Evolutionary conservation across 768 basidiomycete genomes (phyloP).

Genomic region (Mycena filopes): DNA sequence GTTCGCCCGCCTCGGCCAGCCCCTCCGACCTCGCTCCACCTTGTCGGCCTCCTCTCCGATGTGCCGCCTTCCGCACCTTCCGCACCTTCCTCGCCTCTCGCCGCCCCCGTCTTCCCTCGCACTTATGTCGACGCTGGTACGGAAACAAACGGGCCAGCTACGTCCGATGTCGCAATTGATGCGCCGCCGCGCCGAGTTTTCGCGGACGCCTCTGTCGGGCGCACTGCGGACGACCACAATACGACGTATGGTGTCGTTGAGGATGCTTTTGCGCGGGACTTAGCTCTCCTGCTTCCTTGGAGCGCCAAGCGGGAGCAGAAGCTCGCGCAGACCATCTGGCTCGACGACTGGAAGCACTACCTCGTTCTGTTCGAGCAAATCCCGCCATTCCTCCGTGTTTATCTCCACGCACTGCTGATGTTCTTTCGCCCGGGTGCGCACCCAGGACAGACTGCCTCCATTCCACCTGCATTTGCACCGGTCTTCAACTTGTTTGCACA

Average conservation of each 20-base stretch:
- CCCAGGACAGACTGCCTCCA: not conserved
- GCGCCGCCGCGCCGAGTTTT: not conserved
- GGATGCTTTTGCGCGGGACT: not conserved
- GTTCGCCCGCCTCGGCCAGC: not conserved
- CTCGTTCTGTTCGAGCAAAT: not conserved
- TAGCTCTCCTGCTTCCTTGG: not conserved
- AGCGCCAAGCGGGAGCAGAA: not conserved
- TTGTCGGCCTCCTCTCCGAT: not conserved
- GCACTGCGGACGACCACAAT: not conserved
- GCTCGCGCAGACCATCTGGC: not conserved
- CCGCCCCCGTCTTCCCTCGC: not conserved
- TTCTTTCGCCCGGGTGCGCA: not conserved
- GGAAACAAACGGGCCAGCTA: too few relatives aligned
- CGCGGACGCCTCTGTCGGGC: not conserved
- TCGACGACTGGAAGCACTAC: not conserved
- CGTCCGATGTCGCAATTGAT: not conserved
- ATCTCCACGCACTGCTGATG: not conserved
- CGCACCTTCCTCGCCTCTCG: not conserved
- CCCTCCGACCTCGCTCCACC: not conserved
- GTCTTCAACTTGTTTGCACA: slow-evolving; percentile 4
- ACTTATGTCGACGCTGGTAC: not conserved
- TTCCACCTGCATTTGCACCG: not conserved
- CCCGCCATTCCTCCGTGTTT: not conserved
- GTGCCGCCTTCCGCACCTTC: not conserved
- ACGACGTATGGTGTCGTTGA: not conserved